Conservation (phyloP, 169 alveolate species). For the Plasmodium gallinaceum region DNA sequence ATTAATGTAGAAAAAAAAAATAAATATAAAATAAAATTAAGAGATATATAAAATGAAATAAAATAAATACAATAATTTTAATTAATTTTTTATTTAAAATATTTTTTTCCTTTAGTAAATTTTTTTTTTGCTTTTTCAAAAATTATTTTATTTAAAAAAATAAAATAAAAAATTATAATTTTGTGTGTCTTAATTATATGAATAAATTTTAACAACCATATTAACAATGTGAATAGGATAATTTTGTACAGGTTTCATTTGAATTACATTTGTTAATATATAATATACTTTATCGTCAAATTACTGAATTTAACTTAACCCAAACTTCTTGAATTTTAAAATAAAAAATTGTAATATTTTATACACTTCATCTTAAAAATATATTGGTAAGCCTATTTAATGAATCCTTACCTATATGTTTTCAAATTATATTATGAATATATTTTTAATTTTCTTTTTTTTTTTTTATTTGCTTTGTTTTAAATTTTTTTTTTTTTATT, state of each 20-base stretch:
- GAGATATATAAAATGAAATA: neutral
- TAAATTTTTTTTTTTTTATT: too few species aligned
- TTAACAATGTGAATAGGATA: neutral
- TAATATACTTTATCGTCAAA: too few species aligned
- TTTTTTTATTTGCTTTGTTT: too few species aligned
- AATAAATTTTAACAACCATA: neutral
- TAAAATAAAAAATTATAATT: neutral
- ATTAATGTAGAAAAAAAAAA: neutral
- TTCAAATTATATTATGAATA: neutral
- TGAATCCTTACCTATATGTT: neutral
- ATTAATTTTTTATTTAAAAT: neutral
- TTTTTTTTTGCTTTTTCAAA: conserved; percentile 9
- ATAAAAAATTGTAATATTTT: too few species aligned
- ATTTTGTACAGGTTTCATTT: neutral
- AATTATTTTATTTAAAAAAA: conserved; percentile 7
- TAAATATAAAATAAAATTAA: neutral
- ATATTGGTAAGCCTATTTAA: too few species aligned
- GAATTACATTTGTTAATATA: too few species aligned
- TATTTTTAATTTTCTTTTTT: too few species aligned
- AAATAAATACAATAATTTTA: conserved; percentile 1
- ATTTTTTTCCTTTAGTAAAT: conserved; percentile 1
- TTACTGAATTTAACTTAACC: too few species aligned
- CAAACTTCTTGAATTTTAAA: too few species aligned
- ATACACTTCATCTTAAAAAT: too few species aligned
- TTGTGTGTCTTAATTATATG: neutral